Evolutionary conservation across 306 rosid genomes (phyloP).

Genomic region (Cucumis cinereus): DNA sequence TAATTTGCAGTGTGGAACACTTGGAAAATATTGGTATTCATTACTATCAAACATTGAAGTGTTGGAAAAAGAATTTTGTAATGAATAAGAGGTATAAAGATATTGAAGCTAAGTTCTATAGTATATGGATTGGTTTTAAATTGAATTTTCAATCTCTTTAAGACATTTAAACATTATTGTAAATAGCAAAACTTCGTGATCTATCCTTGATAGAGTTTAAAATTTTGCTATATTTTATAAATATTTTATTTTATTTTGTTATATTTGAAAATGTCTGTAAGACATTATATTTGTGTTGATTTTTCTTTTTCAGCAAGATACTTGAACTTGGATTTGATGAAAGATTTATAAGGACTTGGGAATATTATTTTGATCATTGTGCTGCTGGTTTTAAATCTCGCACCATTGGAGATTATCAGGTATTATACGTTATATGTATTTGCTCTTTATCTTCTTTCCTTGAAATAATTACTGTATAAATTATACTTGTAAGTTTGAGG

Average conservation of each 20-base stretch:
- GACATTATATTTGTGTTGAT: too few relatives aligned
- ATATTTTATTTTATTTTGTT: too few relatives aligned
- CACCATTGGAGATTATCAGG: background rate
- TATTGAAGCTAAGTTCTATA: background rate
- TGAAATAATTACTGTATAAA: too few relatives aligned
- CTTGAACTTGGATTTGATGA: background rate
- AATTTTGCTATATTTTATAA: too few relatives aligned
- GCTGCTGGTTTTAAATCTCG: background rate
- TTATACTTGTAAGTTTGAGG: too few relatives aligned
- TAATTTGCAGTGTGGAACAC: background rate
- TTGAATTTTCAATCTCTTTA: background rate
- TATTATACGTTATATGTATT: too few relatives aligned
- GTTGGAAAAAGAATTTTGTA: conserved; percentile 33
- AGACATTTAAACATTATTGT: too few relatives aligned
- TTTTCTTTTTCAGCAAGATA: background rate
- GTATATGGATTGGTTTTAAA: background rate
- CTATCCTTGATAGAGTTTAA: too few relatives aligned
- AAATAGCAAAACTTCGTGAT: too few relatives aligned
- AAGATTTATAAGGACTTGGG: background rate
- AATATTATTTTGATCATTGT: background rate
- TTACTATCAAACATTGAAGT: background rate
- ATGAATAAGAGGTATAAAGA: conserved; percentile 30
- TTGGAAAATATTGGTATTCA: background rate
- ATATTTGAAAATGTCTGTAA: too few relatives aligned
- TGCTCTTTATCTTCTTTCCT: too few relatives aligned